phyloP scores from a whole-genome alignment of 768 basidiomycete species.

The Grammothele lineata region DNA sequence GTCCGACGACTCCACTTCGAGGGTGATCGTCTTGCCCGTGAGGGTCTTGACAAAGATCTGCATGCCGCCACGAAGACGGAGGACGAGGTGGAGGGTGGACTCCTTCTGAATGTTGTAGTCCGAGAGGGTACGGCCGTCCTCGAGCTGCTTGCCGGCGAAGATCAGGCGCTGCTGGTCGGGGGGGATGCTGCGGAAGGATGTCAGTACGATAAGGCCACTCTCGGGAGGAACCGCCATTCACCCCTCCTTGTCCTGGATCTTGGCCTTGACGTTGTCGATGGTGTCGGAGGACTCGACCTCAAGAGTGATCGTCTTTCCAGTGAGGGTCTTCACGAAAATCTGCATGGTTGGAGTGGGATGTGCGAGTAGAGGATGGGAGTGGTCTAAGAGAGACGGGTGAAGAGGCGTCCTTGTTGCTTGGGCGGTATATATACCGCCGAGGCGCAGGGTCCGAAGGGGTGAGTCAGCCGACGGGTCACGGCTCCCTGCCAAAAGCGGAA shows the following conservation, averaged over 20 bases:
- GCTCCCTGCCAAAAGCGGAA: too few species aligned
- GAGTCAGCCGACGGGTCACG: constrained; percentile 12
- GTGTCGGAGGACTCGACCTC: constrained; percentile 71
- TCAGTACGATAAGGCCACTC: neutral
- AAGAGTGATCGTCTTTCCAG: constrained; percentile 75
- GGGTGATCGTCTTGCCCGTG: constrained; percentile 88
- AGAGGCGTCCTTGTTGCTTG: constrained; percentile 1
- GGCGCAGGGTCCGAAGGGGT: constrained; percentile 5
- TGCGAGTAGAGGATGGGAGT: neutral
- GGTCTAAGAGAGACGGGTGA: neutral
- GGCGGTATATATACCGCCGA: constrained; percentile 12
- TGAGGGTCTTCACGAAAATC: constrained; percentile 55
- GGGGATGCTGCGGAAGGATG: constrained; percentile 47
- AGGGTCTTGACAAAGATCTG: constrained; percentile 89
- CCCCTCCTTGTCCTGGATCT: constrained; percentile 90
- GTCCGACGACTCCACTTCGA: constrained; percentile 78
- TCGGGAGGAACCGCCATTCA: constrained; percentile 25
- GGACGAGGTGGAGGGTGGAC: constrained; percentile 94
- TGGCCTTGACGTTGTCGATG: constrained; percentile 70
- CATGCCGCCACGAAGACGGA: constrained; percentile 63
- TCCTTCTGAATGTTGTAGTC: constrained; percentile 99
- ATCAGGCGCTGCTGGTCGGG: constrained; percentile 78
- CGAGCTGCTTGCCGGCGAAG: constrained; percentile 81
- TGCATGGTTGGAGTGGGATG: constrained; percentile 34
- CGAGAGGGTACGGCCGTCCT: constrained; percentile 75